Evolutionary conservation across 2,329 filamentous ascomycete species (phyloP).

Genomic region (Penicillium janthinellum): DNA sequence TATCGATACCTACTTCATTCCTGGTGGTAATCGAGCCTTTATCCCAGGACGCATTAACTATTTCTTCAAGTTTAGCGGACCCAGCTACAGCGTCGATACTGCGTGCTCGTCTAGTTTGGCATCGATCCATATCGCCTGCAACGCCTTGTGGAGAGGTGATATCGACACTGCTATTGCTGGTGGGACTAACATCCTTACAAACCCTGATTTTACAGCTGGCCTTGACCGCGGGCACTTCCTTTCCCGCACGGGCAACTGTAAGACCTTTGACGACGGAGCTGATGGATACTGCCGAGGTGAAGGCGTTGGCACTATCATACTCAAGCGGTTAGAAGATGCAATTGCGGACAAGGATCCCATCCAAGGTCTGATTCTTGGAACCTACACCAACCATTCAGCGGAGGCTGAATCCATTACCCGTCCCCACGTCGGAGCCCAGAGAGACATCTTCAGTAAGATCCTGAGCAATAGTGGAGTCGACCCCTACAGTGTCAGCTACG

Average conservation of each 20-base stretch:
- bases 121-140: constrained; percentile 70
- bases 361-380: constrained; percentile 46
- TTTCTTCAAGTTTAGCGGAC: constrained; percentile 73
- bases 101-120: constrained; percentile 67
- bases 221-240: constrained; percentile 57
- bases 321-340: constrained; percentile 56
- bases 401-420: constrained; percentile 51
- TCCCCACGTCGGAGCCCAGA: constrained; percentile 42
- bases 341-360: constrained; percentile 51
- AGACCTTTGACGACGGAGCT: constrained; percentile 52
- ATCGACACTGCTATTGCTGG: constrained; percentile 79
- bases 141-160: constrained; percentile 70
- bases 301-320: constrained; percentile 51
- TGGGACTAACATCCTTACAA: constrained; percentile 72
- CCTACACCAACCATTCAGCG: constrained; percentile 49
- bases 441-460: constrained; percentile 38
- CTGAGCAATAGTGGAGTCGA: constrained; percentile 40
- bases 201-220: constrained; percentile 75
- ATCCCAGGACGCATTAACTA: constrained; percentile 69
- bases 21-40: constrained; percentile 63
- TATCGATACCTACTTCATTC: constrained; percentile 52
- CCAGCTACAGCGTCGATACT: constrained; percentile 71
- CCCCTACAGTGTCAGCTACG: constrained; percentile 40
- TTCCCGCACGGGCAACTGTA: constrained; percentile 47
- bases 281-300: constrained; percentile 60